Base-by-base conservation (phyloP, 1,284 basidiomycete species). In the Ceratorhiza oryzae-sativae region DNA sequence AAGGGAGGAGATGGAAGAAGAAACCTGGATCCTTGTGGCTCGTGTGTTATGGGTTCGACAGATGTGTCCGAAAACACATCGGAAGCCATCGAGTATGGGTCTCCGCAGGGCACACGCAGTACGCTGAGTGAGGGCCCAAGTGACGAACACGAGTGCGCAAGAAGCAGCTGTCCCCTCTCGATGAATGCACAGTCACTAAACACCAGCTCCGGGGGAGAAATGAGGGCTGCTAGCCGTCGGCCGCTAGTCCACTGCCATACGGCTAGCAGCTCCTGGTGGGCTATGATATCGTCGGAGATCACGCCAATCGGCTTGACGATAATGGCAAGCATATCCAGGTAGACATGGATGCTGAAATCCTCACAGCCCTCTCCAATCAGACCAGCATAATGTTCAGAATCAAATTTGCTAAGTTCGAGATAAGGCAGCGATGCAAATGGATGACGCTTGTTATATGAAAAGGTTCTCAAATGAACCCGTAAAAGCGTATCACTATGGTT, bases 201-300 rank as follows among this genome's bases (percentile, higher is more conserved):
- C 13, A 32, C 23, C 39, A 45, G 23, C 12, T 67, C 41, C 5
- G 45, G 46, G 8, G 36, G 9, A 20, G 51, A 27, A 2, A n/a
- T 23, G 1, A 68, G 34, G 5, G 25, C 42, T n/a, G 42, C 36
- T 23, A 68, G n/a, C 39, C 23, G 51, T 58, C 58, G 65, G 25
- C 65, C 53, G 23, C 41, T 68, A 9, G 65, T 68, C 65, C 65
- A 68, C 23, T 56, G 36, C 65, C 65, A 68, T n/a, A 68, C 23
- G 2, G 39, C 41, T 48, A 68, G 20, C 27, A 18, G 15, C 15
- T 55, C 51, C 46, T 30, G 65, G 6, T 13, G 15, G 2, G 53
- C 15, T 10, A n/a, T n/a, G 23, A n/a, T 18, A 27, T 30, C 18
- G 8, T 34, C 63, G 2, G 39, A n/a, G 23, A n/a, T 25, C n/a